A percentile compares a stretch with the other conserved stretches of the same genome.
phyloP scores from a whole-genome alignment of 2,329 filamentous ascomycete genomes.

The Cyphellophora europaea region DNA sequence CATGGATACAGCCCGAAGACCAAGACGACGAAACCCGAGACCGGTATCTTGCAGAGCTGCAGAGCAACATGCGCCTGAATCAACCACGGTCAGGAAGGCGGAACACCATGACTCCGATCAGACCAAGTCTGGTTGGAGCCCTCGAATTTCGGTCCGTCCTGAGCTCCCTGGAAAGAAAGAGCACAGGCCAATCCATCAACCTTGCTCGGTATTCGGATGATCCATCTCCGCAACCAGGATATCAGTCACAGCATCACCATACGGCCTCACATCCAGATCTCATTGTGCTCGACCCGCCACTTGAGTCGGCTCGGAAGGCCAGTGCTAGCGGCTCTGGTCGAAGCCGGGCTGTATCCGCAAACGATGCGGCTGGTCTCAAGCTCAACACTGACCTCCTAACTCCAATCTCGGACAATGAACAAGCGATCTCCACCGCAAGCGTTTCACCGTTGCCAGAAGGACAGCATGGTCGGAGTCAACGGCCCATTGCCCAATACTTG shows the following conservation, averaged over 20 bases:
- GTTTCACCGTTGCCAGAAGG: constrained; percentile 2
- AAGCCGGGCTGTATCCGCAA: constrained; percentile 50
- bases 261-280: constrained; percentile 17
- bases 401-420: constrained; percentile 4
- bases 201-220: constrained; percentile 62
- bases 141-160: constrained; percentile 88
- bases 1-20: constrained; percentile 44
- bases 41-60: constrained; percentile 66
- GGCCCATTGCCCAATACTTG: constrained; percentile 10
- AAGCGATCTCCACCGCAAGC: constrained; percentile 6
- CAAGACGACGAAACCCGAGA: constrained; percentile 49
- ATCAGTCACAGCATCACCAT: constrained; percentile 10
- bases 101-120: constrained; percentile 71
- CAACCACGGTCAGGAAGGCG: constrained; percentile 56
- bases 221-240: constrained; percentile 22
- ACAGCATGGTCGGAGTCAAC: constrained; percentile 1
- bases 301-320: not conserved
- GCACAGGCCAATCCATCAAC: constrained; percentile 61
- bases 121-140: constrained; percentile 85
- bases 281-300: constrained; percentile 11
- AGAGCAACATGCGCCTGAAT: constrained; percentile 85
- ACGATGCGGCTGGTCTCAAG: constrained; percentile 41
- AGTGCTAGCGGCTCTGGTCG: constrained; percentile 19
- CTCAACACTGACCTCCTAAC: constrained; percentile 31
- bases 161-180: constrained; percentile 75